Conservation (phyloP, 148 eudicot species). For the Chenopodium berlandieri region DNA sequence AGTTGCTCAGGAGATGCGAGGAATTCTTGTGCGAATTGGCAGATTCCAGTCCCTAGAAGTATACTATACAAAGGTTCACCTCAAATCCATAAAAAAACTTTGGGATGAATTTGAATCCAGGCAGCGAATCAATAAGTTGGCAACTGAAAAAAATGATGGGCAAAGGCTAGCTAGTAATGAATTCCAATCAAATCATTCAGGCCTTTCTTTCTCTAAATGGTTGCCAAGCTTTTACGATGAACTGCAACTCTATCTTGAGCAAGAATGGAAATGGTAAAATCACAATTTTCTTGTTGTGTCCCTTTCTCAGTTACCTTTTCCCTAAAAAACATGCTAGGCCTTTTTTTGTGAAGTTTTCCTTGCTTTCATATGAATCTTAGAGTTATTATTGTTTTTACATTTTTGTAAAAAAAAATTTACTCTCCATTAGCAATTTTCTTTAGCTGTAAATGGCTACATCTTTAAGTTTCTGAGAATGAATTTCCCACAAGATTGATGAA, state of each 20-base stretch:
- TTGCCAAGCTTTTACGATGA: conserved; percentile 89
- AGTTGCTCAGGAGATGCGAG: conserved; percentile 87
- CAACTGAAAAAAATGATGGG: too few species aligned
- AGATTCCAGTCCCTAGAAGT: conserved; percentile 86
- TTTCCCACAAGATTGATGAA: background rate
- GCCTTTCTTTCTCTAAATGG: conserved; percentile 76
- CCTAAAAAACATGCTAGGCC: background rate
- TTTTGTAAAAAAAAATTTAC: too few species aligned
- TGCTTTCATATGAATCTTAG: background rate
- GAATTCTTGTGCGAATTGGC: conserved; percentile 82
- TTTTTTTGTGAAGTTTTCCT: background rate
- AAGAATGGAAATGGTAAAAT: conserved; percentile 97
- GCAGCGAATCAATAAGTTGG: conserved; percentile 53
- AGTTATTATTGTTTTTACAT: background rate
- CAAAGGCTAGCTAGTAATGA: conserved; percentile 21
- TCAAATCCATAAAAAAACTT: conserved; percentile 68
- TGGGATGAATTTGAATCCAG: conserved; percentile 90
- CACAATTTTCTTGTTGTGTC: background rate
- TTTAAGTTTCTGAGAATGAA: background rate
- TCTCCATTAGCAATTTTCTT: background rate
- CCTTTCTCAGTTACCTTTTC: background rate
- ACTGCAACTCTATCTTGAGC: conserved; percentile 86
- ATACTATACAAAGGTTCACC: conserved; percentile 79
- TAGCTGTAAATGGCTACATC: background rate
- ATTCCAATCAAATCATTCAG: conserved; percentile 39